Evolutionary conservation across 345 rosid genomes (phyloP).

Genomic region (Stellera chamaejasme): DNA sequence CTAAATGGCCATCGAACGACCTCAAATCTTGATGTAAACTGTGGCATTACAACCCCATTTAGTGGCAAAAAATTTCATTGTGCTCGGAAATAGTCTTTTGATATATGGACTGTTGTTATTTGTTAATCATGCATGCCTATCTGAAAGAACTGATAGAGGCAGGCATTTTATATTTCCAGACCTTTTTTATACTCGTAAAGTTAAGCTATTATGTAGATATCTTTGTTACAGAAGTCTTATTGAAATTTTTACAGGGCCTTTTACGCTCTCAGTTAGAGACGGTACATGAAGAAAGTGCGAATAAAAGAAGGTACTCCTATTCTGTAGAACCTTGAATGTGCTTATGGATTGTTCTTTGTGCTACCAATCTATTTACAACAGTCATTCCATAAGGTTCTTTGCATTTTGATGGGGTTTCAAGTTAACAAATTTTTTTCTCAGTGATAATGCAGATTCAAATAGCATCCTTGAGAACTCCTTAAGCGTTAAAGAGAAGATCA

Average conservation of each 20-base stretch:
- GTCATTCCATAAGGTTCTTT: neutral
- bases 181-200: constrained; percentile 1
- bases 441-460: constrained; percentile 70
- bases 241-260: constrained; percentile 48
- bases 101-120: constrained; percentile 1
- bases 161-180: neutral
- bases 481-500: constrained; percentile 86
- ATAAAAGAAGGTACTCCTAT: constrained; percentile 50
- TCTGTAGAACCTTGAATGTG: neutral
- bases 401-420: constrained; percentile 4
- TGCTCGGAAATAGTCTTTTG: constrained; percentile 2
- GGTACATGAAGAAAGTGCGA: constrained; percentile 76
- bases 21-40: too few relatives aligned
- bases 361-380: neutral
- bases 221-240: neutral
- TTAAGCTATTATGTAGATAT: neutral
- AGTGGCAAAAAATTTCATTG: neutral
- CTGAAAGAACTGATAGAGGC: neutral
- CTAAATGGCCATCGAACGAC: too few relatives aligned
- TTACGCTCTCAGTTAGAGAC: constrained; percentile 80
- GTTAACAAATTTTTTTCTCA: constrained; percentile 25
- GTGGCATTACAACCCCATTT: too few relatives aligned
- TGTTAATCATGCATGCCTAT: neutral
- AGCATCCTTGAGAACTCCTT: constrained; percentile 80
- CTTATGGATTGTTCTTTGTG: neutral